Evolutionary conservation across 2,329 filamentous ascomycete species (phyloP).

Genomic region (Fonsecaea pedrosoi): DNA sequence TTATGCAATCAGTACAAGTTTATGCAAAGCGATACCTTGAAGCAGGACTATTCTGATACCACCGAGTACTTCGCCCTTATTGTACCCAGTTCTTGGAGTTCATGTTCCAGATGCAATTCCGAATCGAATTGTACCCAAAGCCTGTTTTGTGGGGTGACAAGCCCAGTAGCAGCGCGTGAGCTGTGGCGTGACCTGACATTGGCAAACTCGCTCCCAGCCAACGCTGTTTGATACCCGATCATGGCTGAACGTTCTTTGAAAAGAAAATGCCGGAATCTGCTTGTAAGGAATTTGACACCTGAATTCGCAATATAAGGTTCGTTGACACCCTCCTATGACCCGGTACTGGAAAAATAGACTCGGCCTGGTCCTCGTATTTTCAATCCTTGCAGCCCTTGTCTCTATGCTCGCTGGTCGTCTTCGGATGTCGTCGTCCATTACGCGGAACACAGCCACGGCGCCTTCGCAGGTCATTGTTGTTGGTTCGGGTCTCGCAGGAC

Average conservation of each 20-base stretch:
- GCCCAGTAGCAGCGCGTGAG: not conserved
- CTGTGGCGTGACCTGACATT: not conserved
- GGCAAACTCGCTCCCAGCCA: not conserved
- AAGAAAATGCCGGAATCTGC: not conserved
- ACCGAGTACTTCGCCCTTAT: too few relatives aligned
- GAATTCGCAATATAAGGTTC: too few relatives aligned
- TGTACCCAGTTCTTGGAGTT: not conserved
- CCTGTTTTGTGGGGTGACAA: conserved; percentile 1
- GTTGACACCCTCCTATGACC: not conserved
- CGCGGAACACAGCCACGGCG: not conserved
- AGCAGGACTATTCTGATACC: too few relatives aligned
- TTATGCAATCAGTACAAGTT: too few relatives aligned
- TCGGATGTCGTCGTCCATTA: conserved; percentile 14
- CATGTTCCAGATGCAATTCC: not conserved
- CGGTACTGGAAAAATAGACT: conserved; percentile 11
- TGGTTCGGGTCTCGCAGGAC: conserved; percentile 69
- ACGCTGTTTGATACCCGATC: not conserved
- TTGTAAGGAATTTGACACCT: too few relatives aligned
- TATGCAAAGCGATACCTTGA: too few relatives aligned
- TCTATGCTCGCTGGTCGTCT: conserved; percentile 17
- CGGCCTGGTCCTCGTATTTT: conserved; percentile 1
- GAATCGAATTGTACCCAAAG: not conserved
- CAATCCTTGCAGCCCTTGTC: conserved; percentile 10
- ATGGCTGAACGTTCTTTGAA: not conserved
- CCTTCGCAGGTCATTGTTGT: conserved; percentile 60